These are phyloP conservation scores for Metroxylon sagu DNA, from an alignment of 176 grass and related monocot species.

Conservation along the genomic window DNA sequence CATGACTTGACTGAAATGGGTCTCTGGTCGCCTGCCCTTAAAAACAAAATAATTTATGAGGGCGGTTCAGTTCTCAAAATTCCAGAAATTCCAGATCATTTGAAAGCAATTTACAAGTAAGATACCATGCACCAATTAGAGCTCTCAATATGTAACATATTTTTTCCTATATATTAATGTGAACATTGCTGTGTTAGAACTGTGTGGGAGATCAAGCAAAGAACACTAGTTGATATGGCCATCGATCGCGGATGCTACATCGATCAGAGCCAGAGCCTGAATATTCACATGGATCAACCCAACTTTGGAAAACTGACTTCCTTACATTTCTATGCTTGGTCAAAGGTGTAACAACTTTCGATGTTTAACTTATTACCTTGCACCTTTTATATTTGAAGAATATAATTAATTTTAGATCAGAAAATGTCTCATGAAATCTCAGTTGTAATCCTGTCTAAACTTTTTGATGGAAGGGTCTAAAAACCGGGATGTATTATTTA, in stretches of 20 bases:
- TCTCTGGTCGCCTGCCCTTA: not conserved
- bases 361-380: not conserved
- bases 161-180: not conserved
- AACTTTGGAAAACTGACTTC: not conserved
- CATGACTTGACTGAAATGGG: slow-evolving; percentile 2
- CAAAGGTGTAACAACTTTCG: not conserved
- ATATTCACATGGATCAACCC: not conserved
- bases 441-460: not conserved
- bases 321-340: not conserved
- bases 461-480: slow-evolving; percentile 63
- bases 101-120: slow-evolving; percentile 96
- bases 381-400: not conserved
- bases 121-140: not conserved
- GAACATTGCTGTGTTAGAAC: slow-evolving; percentile 34
- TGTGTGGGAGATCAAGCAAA: slow-evolving; percentile 99
- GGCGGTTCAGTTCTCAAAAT: slow-evolving; percentile 43
- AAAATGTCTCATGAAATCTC: not conserved
- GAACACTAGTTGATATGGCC: slow-evolving; percentile 96
- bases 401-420: not conserved
- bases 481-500: slow-evolving; percentile 99
- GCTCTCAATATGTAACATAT: not conserved
- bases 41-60: not conserved
- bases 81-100: slow-evolving; percentile 69
- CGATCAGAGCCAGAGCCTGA: slow-evolving; percentile 47
- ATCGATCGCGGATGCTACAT: slow-evolving; percentile 95